Conservation (phyloP, 2,329 filamentous ascomycete genomes). For the Monosporascus sp. region DNA sequence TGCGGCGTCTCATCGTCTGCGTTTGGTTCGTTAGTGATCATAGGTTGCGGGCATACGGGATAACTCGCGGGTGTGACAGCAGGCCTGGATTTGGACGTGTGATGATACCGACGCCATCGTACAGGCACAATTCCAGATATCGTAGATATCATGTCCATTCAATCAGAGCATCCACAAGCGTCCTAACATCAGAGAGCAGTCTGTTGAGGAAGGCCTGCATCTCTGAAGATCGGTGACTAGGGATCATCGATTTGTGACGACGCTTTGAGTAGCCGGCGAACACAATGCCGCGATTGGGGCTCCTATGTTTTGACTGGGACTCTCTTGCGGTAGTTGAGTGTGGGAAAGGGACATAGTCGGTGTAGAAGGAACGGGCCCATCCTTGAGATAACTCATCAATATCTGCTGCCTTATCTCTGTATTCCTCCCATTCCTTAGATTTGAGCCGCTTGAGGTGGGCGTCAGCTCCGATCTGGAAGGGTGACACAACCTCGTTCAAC, state of each 20-base stretch:
- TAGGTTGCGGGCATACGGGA: too few species aligned
- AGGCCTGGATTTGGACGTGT: too few species aligned
- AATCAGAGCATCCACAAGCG: slow-evolving; percentile 37
- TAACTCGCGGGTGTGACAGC: too few species aligned
- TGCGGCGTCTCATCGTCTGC: too few species aligned
- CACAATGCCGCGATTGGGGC: slow-evolving; percentile 46
- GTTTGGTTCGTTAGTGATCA: too few species aligned
- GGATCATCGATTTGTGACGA: slow-evolving; percentile 30
- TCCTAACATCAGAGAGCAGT: slow-evolving; percentile 45
- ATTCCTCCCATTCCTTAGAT: slow-evolving; percentile 48
- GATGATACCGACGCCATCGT: too few species aligned
- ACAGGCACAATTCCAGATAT: neutral
- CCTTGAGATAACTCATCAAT: slow-evolving; percentile 44
- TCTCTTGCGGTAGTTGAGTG: slow-evolving; percentile 15
- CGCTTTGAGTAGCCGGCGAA: slow-evolving; percentile 52
- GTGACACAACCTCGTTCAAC: slow-evolving; percentile 43
- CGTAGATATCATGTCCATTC: slow-evolving; percentile 6
- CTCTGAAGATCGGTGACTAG: slow-evolving; percentile 33
- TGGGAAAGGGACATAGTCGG: slow-evolving; percentile 26
- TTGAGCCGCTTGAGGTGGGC: slow-evolving; percentile 48
- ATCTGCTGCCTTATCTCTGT: slow-evolving; percentile 37
- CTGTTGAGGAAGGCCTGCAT: slow-evolving; percentile 30
- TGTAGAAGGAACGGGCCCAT: slow-evolving; percentile 50
- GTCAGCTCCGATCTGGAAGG: slow-evolving; percentile 45
- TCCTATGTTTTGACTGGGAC: neutral